Conservation (phyloP, 2,329 filamentous ascomycete genomes). For the Penicillium janthinellum region DNA sequence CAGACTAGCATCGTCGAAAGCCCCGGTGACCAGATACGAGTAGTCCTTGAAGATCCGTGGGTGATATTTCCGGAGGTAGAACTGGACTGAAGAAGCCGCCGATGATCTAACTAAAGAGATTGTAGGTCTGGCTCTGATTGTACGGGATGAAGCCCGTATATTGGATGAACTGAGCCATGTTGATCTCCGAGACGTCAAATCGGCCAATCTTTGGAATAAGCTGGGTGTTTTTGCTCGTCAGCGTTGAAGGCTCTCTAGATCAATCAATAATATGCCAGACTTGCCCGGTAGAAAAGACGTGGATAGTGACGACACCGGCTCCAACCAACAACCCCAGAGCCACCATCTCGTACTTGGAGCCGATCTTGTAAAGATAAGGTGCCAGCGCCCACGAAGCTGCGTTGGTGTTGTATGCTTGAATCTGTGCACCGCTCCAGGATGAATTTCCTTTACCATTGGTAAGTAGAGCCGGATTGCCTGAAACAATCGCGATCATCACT, state of each 20-base stretch:
- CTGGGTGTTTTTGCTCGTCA: conserved; percentile 30
- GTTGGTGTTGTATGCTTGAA: conserved; percentile 48
- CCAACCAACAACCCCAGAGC: conserved; percentile 56
- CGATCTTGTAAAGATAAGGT: conserved; percentile 54
- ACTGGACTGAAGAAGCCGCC: conserved; percentile 54
- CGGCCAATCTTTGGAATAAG: conserved; percentile 51
- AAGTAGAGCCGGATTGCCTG: conserved; percentile 52
- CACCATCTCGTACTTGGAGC: conserved; percentile 43
- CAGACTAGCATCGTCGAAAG: conserved; percentile 56
- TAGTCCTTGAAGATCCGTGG: conserved; percentile 58
- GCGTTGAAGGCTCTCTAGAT: neutral
- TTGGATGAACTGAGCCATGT: conserved; percentile 58
- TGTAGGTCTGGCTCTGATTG: conserved; percentile 58
- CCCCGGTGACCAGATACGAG: conserved; percentile 56
- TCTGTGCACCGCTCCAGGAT: conserved; percentile 56
- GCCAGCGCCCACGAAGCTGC: conserved; percentile 52
- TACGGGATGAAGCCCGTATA: conserved; percentile 59
- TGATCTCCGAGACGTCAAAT: conserved; percentile 50
- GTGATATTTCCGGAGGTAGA: conserved; percentile 55
- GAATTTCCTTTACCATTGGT: conserved; percentile 49
- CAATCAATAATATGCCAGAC: neutral
- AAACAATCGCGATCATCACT: conserved; percentile 59
- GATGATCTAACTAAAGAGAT: conserved; percentile 50
- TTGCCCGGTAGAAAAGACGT: conserved; percentile 19
- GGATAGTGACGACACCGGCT: conserved; percentile 16